Percentiles rank a stretch among this genome's conserved stretches.
Conservation (phyloP, 2,329 filamentous ascomycete species). For the Nemania sp. region DNA sequence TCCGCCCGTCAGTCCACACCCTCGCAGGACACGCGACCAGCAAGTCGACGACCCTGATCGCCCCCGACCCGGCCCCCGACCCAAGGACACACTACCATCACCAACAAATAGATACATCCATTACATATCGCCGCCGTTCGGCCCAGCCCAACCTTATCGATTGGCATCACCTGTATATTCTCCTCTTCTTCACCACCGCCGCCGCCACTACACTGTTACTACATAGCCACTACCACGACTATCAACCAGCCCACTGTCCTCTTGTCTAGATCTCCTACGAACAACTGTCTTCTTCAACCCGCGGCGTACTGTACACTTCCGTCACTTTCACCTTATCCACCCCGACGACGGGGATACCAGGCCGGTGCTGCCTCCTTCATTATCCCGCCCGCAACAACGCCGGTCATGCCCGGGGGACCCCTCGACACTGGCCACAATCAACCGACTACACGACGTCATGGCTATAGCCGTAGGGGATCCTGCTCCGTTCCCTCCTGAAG, state of each 20-base stretch:
- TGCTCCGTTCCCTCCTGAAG: conserved; percentile 44
- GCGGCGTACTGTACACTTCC: not conserved
- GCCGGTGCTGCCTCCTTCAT: conserved; percentile 12
- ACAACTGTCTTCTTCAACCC: not conserved
- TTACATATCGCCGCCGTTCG: not conserved
- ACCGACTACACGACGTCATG: conserved; percentile 41
- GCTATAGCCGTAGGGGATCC: conserved; percentile 44
- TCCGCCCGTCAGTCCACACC: conserved; percentile 8
- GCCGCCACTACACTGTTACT: not conserved
- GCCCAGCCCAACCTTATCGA: conserved; percentile 33
- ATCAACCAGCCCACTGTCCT: not conserved
- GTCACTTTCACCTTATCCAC: not conserved
- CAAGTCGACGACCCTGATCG: not conserved
- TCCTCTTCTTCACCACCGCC: conserved; percentile 19
- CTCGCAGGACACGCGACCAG: conserved; percentile 35
- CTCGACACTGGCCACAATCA: conserved; percentile 26
- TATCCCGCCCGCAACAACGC: conserved; percentile 9
- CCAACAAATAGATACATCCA: not conserved
- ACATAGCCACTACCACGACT: not conserved
- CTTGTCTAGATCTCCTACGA: not conserved
- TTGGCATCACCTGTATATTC: conserved; percentile 5
- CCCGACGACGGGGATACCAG: conserved; percentile 24
- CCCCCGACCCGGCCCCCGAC: conserved; percentile 30
- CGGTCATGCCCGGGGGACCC: conserved; percentile 44
- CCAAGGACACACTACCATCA: conserved; percentile 1